Evolutionary conservation across 1,284 basidiomycete species (phyloP).

Genomic region (Malassezia furfur): DNA sequence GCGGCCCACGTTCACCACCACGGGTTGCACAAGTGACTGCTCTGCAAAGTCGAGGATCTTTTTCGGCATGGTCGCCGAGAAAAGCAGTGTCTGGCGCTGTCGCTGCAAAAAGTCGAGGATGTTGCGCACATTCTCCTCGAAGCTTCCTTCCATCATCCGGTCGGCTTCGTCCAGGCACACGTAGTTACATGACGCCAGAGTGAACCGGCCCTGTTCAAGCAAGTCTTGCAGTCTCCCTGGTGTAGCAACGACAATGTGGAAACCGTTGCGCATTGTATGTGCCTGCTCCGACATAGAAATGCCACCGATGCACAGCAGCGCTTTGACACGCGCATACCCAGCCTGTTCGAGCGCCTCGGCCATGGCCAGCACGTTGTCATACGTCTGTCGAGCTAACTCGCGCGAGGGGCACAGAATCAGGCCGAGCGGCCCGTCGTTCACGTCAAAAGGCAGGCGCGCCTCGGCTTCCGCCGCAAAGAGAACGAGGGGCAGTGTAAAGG

Average conservation of each 20-base stretch:
- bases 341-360: slow-evolving; percentile 68
- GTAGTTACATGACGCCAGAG: slow-evolving; percentile 68
- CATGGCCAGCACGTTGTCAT: slow-evolving; percentile 83
- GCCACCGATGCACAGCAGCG: slow-evolving; percentile 87
- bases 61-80: slow-evolving; percentile 96
- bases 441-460: slow-evolving; percentile 71
- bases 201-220: slow-evolving; percentile 82
- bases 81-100: slow-evolving; percentile 91
- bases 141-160: slow-evolving; percentile 97
- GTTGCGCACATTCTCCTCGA: slow-evolving; percentile 94
- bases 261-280: slow-evolving; percentile 74
- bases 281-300: slow-evolving; percentile 95
- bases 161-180: slow-evolving; percentile 98
- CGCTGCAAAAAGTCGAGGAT: slow-evolving; percentile 97
- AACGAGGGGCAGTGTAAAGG: slow-evolving; percentile 50
- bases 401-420: slow-evolving; percentile 66
- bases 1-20: slow-evolving; percentile 92
- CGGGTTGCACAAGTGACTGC: slow-evolving; percentile 79
- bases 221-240: slow-evolving; percentile 51
- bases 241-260: slow-evolving; percentile 88
- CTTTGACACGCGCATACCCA: slow-evolving; percentile 65
- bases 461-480: slow-evolving; percentile 76
- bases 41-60: slow-evolving; percentile 98
- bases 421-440: slow-evolving; percentile 90
- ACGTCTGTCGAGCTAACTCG: slow-evolving; percentile 62